Conservation (phyloP, 1,284 basidiomycete species). For the Ceratobasidium sp. region DNA sequence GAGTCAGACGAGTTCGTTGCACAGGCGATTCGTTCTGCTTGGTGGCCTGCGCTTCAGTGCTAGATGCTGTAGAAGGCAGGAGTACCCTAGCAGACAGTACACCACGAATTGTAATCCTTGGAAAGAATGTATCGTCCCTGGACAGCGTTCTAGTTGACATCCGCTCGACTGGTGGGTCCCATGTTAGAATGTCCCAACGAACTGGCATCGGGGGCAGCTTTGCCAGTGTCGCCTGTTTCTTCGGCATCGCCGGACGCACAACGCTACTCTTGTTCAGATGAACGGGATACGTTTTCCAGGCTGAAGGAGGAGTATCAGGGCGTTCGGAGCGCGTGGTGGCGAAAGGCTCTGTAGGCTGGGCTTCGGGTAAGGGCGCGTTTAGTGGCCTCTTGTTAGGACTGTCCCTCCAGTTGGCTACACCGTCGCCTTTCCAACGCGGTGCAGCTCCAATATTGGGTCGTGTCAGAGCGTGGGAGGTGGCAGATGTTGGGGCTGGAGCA, state of each 20-base stretch:
- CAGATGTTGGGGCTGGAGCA: conserved; percentile 43
- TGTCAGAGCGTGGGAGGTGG: conserved; percentile 40
- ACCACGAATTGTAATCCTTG: conserved; percentile 51
- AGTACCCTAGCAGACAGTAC: conserved; percentile 21
- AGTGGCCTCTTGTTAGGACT: conserved; percentile 21
- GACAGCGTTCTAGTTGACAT: conserved; percentile 71
- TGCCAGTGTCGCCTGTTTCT: conserved; percentile 60
- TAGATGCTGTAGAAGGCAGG: conserved; percentile 5
- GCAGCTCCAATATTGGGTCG: conserved; percentile 52
- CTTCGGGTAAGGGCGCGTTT: background rate
- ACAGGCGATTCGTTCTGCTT: conserved; percentile 11
- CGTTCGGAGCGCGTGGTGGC: conserved; percentile 25
- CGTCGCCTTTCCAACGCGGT: conserved; percentile 16
- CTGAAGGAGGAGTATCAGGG: conserved; percentile 34
- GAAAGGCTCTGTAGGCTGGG: conserved; percentile 29
- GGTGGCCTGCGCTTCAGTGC: conserved; percentile 4
- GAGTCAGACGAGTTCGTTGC: conserved; percentile 13
- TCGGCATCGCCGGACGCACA: conserved; percentile 60
- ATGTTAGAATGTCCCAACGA: conserved; percentile 76
- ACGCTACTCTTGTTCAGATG: conserved; percentile 52
- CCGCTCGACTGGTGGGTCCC: conserved; percentile 76
- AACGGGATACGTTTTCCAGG: conserved; percentile 42
- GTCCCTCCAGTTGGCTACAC: conserved; percentile 30
- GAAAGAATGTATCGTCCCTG: conserved; percentile 77
- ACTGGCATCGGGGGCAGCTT: conserved; percentile 58